phyloP scores from a whole-genome alignment of 2,329 filamentous ascomycete genomes.

The Diatrype stigma region DNA sequence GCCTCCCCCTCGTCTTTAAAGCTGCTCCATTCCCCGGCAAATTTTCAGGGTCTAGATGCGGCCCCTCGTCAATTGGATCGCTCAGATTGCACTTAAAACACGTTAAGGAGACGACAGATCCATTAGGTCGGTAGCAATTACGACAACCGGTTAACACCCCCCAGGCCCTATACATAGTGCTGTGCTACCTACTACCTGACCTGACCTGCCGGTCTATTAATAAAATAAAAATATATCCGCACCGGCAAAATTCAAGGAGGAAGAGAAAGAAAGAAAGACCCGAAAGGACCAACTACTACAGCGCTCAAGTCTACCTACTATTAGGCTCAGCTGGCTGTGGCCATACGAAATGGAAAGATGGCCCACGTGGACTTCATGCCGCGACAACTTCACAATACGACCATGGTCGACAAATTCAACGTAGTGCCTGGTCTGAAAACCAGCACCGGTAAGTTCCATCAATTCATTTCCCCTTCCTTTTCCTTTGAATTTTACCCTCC shows the following conservation, averaged over 20 bases:
- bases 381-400: constrained; percentile 21
- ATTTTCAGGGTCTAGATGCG: not conserved
- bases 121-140: constrained; percentile 20
- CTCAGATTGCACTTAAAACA: not conserved
- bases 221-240: too few relatives aligned
- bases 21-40: not conserved
- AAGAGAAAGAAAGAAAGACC: not conserved
- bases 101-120: constrained; percentile 4
- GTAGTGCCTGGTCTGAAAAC: constrained; percentile 54
- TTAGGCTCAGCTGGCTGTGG: constrained; percentile 8
- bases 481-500: constrained; percentile 9
- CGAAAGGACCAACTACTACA: not conserved
- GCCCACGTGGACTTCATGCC: constrained; percentile 25
- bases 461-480: constrained; percentile 8
- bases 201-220: too few relatives aligned
- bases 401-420: constrained; percentile 51
- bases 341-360: constrained; percentile 30
- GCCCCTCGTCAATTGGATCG: not conserved
- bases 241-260: not conserved
- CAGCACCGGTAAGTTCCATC: constrained; percentile 51
- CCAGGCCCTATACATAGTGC: not conserved
- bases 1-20: not conserved
- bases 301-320: constrained; percentile 3
- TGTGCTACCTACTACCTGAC: not conserved
- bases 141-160: constrained; percentile 10